A percentile compares a stretch with the other conserved stretches of the same genome.
Evolutionary conservation across 129 eudicot genomes (phyloP).

Genomic region (Flaveria trinervia): DNA sequence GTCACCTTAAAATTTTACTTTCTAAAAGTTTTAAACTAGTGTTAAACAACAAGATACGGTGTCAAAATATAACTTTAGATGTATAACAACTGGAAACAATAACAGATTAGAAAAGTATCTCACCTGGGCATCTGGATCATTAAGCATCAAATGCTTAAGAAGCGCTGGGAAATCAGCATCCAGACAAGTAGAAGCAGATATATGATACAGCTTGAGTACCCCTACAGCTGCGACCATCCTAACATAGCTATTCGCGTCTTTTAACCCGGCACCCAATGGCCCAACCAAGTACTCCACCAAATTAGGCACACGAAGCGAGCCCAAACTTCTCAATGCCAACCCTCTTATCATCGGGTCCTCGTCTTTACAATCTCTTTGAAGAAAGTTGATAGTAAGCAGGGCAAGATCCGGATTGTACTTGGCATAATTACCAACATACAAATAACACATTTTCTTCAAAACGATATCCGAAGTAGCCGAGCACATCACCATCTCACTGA

Average conservation of each 20-base stretch:
- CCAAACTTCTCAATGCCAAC: conserved; percentile 91
- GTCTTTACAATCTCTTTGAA: conserved; percentile 94
- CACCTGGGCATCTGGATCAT: conserved; percentile 90
- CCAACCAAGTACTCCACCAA: conserved; percentile 96
- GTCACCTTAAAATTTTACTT: background rate
- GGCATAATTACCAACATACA: conserved; percentile 92
- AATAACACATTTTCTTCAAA: conserved; percentile 90
- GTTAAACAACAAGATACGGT: conserved; percentile 5
- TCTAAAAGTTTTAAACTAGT: background rate
- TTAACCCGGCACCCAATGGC: conserved; percentile 76
- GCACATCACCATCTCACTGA: conserved; percentile 99
- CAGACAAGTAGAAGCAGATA: conserved; percentile 77
- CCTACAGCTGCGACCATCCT: conserved; percentile 92
- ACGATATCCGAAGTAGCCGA: conserved; percentile 96
- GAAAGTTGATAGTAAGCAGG: conserved; percentile 83
- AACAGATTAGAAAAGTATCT: background rate
- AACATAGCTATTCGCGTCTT: conserved; percentile 84
- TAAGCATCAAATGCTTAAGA: conserved; percentile 90
- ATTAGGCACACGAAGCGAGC: conserved; percentile 79
- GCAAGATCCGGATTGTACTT: conserved; percentile 90
- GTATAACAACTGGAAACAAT: background rate
- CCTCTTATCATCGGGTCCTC: conserved; percentile 99
- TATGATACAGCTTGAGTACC: conserved; percentile 86
- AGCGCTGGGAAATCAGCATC: conserved; percentile 80
- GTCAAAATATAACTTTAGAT: background rate